These are phyloP conservation scores for Sarocladiaceae sp. DNA, from an alignment of 2,329 filamentous ascomycete genomes.

Conservation along the genomic window DNA sequence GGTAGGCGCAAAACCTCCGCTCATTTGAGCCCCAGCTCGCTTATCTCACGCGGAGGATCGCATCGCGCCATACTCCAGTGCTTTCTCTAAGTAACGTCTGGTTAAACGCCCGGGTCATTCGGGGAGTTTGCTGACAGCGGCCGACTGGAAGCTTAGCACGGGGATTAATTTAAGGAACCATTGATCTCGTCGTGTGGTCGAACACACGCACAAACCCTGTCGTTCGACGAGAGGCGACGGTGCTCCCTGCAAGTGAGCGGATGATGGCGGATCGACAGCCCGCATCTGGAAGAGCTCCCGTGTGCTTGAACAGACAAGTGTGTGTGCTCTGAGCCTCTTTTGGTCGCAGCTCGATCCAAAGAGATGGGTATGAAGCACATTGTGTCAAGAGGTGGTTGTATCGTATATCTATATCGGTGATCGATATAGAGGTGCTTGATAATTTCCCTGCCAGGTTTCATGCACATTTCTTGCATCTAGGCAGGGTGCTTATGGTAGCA, in stretches of 20 bases:
- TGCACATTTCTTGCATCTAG: not conserved
- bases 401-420: not conserved
- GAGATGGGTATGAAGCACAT: not conserved
- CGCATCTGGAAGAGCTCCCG: not conserved
- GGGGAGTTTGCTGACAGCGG: not conserved
- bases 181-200: not conserved
- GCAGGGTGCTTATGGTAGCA: not conserved
- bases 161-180: not conserved
- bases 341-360: not conserved
- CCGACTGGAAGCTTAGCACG: not conserved
- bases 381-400: not conserved
- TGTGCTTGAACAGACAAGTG: not conserved
- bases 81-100: no score
- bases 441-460: constrained; percentile 6
- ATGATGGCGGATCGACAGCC: no score
- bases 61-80: not conserved
- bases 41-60: not conserved
- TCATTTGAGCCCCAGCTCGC: not conserved
- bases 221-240: not conserved
- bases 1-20: not conserved
- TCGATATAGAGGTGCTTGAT: not conserved
- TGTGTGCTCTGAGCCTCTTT: not conserved
- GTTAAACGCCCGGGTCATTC: not conserved
- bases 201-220: not conserved
- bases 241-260: no score